Evolutionary conservation across 805 yeast species (phyloP), one percentile per base, ranked within the genome.

Genomic region (Zygoascus biomembranicola): DNA sequence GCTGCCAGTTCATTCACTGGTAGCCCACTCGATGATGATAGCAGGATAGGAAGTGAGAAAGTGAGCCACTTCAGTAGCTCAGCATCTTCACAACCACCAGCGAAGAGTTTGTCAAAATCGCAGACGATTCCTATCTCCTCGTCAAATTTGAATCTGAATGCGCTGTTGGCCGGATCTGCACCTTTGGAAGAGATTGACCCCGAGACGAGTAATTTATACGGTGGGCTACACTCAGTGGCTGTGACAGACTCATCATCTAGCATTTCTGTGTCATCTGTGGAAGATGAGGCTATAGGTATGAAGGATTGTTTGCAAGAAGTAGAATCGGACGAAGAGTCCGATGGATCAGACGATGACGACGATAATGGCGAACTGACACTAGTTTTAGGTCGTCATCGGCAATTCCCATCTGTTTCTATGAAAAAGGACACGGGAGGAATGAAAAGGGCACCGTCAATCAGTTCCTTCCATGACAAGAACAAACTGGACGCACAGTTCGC

Each of bases 291-390:
- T 18, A 13, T 11, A 3, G 44, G 4, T 14, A n/a, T 11, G 13
- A 18, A 9, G 5, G 5, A 37, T 37, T 49, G 47, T 13, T 47
- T 23, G 13, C 32, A 51, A 20, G 51, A 28, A n/a, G 39, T 47
- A n/a, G 53, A 39, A 19, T 53, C 46, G n/a, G 52, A 43, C 20
- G 49, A 47, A 23, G 59, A 51, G 20, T 32, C 49, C 5, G 60
- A 55, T 20, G 54, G 44, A 13, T 57, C 45, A 18, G 54, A 53
- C n/a, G 18, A 28, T 6, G 41, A 32, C 9, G 49, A 46, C 8
- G 41, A 46, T 32, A 53, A 52, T 32, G 63, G 64, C 19, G 64
- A 61, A 46, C 32, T 61, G 51, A 60, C 63, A 1, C 52, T 61
- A 23, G 60, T 58, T 6, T 46, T 60, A 47, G 62, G 61, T 9